A percentile compares a stretch with the other conserved stretches of the same genome.
Evolutionary conservation across 1,284 basidiomycete species (phyloP).

Genomic region (Fomitopsis pinicola): DNA sequence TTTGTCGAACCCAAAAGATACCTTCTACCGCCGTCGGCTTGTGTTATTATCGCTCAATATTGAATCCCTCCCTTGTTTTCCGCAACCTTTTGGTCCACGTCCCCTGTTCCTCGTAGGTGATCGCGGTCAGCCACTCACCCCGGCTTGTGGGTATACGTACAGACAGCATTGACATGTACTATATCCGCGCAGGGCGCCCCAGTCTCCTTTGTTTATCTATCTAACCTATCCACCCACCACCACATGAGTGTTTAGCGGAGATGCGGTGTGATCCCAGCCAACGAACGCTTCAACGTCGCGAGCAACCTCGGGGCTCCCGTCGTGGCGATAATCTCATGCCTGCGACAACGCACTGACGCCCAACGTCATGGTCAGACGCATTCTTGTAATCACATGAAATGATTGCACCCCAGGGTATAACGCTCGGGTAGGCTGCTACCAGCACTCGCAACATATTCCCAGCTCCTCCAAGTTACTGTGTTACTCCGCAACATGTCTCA

Average conservation of each 20-base stretch:
- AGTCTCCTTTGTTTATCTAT: slow-evolving; percentile 10
- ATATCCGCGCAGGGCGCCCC: slow-evolving; percentile 25
- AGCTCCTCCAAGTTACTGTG: neutral
- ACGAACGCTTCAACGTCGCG: too few species aligned
- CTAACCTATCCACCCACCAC: neutral
- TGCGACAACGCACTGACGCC: too few species aligned
- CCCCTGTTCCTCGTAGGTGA: slow-evolving; percentile 6
- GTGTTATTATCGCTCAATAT: slow-evolving; percentile 21
- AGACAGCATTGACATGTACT: slow-evolving; percentile 17
- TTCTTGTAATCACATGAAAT: neutral
- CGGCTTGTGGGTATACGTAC: slow-evolving; percentile 20
- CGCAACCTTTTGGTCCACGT: neutral
- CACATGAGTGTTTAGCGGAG: too few species aligned
- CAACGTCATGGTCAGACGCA: neutral
- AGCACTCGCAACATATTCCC: neutral
- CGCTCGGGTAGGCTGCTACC: neutral
- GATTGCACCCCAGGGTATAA: neutral
- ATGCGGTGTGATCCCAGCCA: too few species aligned
- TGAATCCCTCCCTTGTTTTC: slow-evolving; percentile 4
- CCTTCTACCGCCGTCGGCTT: slow-evolving; percentile 12
- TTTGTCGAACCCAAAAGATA: slow-evolving; percentile 17
- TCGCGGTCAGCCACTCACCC: slow-evolving; percentile 10
- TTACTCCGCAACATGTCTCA: slow-evolving; percentile 36
- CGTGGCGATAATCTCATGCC: neutral
- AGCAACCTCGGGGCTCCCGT: neutral